Conservation (phyloP, 2,329 filamentous ascomycete genomes). For the Biscogniauxia marginata region DNA sequence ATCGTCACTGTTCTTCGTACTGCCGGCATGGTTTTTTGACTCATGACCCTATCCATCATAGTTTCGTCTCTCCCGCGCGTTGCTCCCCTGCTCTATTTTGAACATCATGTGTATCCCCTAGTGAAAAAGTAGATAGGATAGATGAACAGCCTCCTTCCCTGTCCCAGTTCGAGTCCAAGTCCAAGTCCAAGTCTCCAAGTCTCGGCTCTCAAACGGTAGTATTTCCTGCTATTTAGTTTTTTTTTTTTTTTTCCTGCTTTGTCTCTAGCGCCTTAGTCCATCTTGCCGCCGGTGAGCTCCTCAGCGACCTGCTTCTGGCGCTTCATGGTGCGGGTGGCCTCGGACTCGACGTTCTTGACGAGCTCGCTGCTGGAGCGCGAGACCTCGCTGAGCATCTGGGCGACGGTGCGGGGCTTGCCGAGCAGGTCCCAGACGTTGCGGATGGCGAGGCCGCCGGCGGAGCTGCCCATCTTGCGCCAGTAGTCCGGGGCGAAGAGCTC, state of each 20-base stretch:
- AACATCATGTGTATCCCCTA: no score
- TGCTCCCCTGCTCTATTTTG: no score
- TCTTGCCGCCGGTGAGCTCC: slow-evolving; percentile 59
- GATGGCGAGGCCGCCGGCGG: slow-evolving; percentile 26
- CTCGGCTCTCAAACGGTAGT: no score
- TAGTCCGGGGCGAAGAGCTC: slow-evolving; percentile 68
- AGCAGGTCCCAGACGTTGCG: slow-evolving; percentile 54
- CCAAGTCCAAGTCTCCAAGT: no score
- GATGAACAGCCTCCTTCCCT: no score
- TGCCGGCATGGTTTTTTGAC: no score
- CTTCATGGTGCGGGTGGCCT: slow-evolving; percentile 45
- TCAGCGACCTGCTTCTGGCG: slow-evolving; percentile 57
- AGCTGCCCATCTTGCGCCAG: slow-evolving; percentile 43
- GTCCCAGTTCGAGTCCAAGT: no score
- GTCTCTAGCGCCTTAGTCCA: slow-evolving; percentile 44
- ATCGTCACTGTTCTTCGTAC: no score
- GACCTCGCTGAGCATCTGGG: slow-evolving; percentile 43
- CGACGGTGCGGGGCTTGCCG: slow-evolving; percentile 45
- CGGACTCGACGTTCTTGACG: slow-evolving; percentile 36
- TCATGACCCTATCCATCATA: no score
- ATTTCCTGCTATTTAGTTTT: no score
- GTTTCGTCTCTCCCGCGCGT: no score
- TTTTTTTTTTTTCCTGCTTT: no score
- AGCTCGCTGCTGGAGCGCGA: slow-evolving; percentile 26
- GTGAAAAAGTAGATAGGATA: neutral